Conservation (phyloP, 768 basidiomycete species). For the Pleurotus tuber-regium region DNA sequence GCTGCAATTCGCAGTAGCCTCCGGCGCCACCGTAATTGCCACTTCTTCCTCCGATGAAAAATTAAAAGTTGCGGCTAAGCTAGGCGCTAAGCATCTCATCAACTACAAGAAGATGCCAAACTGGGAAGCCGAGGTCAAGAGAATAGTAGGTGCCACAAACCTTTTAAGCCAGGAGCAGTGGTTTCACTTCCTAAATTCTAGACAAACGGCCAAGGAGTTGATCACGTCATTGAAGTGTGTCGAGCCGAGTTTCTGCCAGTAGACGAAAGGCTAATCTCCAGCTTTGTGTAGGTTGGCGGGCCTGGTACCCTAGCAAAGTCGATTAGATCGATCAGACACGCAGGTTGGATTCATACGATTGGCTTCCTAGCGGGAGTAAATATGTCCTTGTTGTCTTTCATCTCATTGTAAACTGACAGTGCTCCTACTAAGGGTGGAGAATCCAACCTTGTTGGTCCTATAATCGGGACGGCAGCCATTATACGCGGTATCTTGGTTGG, state of each 20-base stretch:
- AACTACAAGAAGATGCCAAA: constrained; percentile 57
- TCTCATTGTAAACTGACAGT: background rate
- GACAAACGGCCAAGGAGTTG: constrained; percentile 37
- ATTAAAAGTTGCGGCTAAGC: constrained; percentile 44
- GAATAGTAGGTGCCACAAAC: constrained; percentile 31
- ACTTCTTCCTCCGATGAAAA: constrained; percentile 70
- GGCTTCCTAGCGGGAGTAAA: constrained; percentile 46
- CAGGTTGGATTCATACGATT: constrained; percentile 47
- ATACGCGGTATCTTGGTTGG: constrained; percentile 56
- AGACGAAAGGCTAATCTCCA: constrained; percentile 21
- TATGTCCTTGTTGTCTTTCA: background rate
- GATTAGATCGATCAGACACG: constrained; percentile 34
- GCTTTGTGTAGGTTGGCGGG: constrained; percentile 52
- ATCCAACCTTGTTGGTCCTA: constrained; percentile 24
- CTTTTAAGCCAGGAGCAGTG: background rate
- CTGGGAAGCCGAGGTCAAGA: constrained; percentile 53
- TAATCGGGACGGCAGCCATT: constrained; percentile 37
- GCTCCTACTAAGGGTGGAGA: constrained; percentile 25
- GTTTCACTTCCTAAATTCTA: constrained; percentile 15
- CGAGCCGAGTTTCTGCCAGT: background rate
- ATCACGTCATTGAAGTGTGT: constrained; percentile 38
- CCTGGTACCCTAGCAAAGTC: constrained; percentile 46
- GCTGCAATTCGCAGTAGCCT: constrained; percentile 57
- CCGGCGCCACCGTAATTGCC: constrained; percentile 61
- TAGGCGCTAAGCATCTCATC: constrained; percentile 54